Evolutionary conservation across 495 filamentous ascomycete species (phyloP).

Genomic region (Pyrenopolyporus hunteri): DNA sequence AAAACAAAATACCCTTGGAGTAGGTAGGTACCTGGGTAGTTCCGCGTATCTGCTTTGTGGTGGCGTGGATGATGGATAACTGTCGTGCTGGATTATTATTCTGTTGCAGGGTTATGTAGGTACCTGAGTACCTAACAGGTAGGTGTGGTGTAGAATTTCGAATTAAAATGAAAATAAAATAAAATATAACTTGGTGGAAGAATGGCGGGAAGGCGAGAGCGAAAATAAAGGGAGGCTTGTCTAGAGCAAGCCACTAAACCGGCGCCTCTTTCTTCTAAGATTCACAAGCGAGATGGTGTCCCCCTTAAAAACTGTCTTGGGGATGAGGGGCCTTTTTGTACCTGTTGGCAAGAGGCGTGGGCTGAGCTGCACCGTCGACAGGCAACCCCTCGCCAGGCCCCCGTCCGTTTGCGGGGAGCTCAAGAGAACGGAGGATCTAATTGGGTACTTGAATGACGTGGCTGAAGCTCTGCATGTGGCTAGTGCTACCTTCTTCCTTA

Average conservation of each 20-base stretch:
- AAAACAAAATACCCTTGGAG: too few relatives aligned
- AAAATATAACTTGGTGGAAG: not conserved
- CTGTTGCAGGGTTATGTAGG: too few relatives aligned
- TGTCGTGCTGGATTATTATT: too few relatives aligned
- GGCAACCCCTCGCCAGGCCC: constrained; percentile 26
- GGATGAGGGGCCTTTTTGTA: constrained; percentile 40
- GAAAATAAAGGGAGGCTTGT: constrained; percentile 7
- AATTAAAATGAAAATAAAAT: not conserved
- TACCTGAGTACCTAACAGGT: too few relatives aligned
- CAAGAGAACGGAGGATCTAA: not conserved
- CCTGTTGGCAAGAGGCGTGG: constrained; percentile 32
- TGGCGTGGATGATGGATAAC: too few relatives aligned
- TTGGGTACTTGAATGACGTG: constrained; percentile 19
- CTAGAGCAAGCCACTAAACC: constrained; percentile 17
- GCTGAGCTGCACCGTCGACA: constrained; percentile 20
- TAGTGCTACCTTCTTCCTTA: not conserved
- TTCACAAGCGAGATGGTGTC: constrained; percentile 30
- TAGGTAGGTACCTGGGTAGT: not conserved
- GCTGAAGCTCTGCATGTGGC: constrained; percentile 15
- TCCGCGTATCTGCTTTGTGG: too few relatives aligned
- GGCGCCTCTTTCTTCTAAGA: constrained; percentile 26
- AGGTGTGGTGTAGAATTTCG: too few relatives aligned
- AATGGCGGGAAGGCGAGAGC: not conserved
- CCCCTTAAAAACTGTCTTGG: constrained; percentile 30
- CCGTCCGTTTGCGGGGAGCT: constrained; percentile 39